phyloP scores from a whole-genome alignment of 2,329 filamentous ascomycete species.

The Lachnellula arida region DNA sequence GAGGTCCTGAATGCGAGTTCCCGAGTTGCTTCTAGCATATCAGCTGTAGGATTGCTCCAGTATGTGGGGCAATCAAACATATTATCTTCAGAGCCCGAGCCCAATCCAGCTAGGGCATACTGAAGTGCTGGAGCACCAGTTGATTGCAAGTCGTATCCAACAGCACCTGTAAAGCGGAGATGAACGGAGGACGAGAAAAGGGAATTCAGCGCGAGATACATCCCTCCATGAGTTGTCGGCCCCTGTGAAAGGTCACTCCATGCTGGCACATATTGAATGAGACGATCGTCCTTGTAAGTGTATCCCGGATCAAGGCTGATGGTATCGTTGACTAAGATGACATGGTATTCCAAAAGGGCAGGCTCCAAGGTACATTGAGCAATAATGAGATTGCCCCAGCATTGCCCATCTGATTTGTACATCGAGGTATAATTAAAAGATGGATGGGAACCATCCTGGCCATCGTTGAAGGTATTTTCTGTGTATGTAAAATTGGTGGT shows the following conservation, averaged over 20 bases:
- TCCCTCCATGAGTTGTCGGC: conserved; percentile 1
- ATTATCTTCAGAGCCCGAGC: neutral
- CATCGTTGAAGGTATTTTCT: neutral
- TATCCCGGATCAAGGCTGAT: neutral
- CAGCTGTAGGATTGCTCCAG: conserved; percentile 9
- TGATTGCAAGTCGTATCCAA: neutral
- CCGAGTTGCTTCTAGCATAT: conserved; percentile 9
- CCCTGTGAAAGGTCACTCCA: neutral
- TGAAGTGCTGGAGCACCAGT: neutral
- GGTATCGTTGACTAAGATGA: neutral
- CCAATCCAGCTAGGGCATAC: neutral
- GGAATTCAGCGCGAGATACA: neutral
- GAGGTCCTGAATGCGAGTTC: conserved; percentile 9
- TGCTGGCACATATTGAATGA: neutral
- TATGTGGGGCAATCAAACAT: conserved; percentile 1
- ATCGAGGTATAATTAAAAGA: conserved; percentile 1
- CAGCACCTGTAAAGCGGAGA: neutral
- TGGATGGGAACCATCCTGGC: neutral
- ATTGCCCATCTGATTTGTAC: neutral
- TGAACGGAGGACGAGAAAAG: neutral
- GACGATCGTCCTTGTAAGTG: neutral
- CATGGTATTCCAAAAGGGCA: neutral
- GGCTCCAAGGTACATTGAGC: conserved; percentile 1
- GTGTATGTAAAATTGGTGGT: conserved; percentile 1
- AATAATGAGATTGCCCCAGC: neutral